phyloP scores from a whole-genome alignment of 2,329 filamentous ascomycete genomes.

The Alternaria novae-zelandiae region DNA sequence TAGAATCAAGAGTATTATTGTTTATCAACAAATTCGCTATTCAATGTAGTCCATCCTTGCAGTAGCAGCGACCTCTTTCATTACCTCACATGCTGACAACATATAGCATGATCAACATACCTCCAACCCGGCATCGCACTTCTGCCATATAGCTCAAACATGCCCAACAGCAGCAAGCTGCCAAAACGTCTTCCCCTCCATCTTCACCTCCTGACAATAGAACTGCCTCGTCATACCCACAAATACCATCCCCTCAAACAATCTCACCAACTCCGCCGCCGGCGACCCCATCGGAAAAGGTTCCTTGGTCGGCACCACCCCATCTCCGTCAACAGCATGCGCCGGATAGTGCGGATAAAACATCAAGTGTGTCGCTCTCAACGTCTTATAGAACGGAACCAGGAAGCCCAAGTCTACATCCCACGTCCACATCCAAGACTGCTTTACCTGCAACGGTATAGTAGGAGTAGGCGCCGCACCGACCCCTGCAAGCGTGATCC shows the following conservation, averaged over 20 bases:
- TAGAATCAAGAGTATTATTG: neutral
- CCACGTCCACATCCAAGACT: neutral
- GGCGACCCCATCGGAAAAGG: neutral
- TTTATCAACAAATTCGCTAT: neutral
- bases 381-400: neutral
- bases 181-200: neutral
- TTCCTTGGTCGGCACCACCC: neutral
- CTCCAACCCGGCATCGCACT: neutral
- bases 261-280: neutral
- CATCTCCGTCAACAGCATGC: neutral
- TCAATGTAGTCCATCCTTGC: neutral
- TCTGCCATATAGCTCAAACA: neutral
- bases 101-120: neutral
- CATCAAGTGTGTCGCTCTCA: neutral
- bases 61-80: neutral
- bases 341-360: neutral
- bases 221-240: neutral
- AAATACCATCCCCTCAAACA: neutral
- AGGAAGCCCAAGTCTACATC: neutral
- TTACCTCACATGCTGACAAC: neutral
- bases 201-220: slow-evolving; percentile 2
- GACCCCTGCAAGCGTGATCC: neutral
- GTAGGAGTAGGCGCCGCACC: neutral
- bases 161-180: slow-evolving; percentile 2
- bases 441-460: neutral